Evolutionary conservation across 1,284 basidiomycete genomes (phyloP).

Genomic region (Cryptococcus wingfieldii): DNA sequence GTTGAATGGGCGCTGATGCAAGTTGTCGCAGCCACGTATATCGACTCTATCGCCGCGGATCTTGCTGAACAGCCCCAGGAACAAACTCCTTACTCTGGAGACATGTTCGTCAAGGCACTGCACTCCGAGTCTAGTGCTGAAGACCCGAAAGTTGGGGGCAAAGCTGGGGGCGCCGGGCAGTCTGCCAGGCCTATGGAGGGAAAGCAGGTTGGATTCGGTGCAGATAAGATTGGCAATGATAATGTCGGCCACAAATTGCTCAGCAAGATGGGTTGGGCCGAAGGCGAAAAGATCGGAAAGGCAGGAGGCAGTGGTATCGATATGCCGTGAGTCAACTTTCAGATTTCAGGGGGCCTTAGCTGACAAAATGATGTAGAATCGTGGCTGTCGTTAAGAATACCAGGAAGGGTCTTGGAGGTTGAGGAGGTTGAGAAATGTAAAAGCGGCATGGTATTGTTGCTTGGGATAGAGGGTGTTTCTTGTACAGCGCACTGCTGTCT

Average conservation of each 20-base stretch:
- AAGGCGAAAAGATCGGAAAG: conserved; percentile 45
- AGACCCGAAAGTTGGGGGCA: conserved; percentile 8
- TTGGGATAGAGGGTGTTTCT: too few species aligned
- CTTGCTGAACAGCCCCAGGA: too few species aligned
- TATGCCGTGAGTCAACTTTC: conserved; percentile 42
- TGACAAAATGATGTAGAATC: conserved; percentile 29
- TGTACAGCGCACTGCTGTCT: too few species aligned
- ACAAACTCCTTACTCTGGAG: conserved; percentile 18
- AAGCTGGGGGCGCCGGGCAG: conserved; percentile 13
- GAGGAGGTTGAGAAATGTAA: too few species aligned
- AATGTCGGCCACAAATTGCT: conserved; percentile 49
- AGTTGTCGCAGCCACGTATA: too few species aligned
- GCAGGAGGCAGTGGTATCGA: conserved; percentile 41
- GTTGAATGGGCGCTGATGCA: too few species aligned
- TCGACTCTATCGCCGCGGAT: too few species aligned
- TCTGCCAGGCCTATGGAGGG: conserved; percentile 42
- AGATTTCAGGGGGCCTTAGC: conserved; percentile 6
- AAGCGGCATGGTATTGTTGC: too few species aligned
- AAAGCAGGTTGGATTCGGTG: conserved; percentile 45
- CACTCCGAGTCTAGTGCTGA: conserved; percentile 20
- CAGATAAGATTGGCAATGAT: conserved; percentile 43
- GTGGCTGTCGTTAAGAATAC: conserved; percentile 50
- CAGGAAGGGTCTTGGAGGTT: conserved; percentile 45
- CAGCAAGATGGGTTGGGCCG: conserved; percentile 49
- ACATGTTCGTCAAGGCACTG: conserved; percentile 44